These are phyloP conservation scores for Pulicaria dysenterica DNA, from an alignment of 129 eudicot genomes.

Conservation along the genomic window DNA sequence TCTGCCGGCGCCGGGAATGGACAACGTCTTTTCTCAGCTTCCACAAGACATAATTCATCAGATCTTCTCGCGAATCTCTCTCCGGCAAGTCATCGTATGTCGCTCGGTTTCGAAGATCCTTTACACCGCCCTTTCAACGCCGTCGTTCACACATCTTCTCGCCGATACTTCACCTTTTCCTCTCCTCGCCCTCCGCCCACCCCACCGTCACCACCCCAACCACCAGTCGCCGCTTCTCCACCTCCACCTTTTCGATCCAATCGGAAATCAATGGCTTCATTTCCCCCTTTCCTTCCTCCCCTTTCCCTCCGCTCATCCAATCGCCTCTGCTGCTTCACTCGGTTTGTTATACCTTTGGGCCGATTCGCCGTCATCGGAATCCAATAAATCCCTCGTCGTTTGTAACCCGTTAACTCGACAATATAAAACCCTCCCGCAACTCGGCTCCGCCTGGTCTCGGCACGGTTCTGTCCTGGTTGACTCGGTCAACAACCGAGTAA, in stretches of 20 bases:
- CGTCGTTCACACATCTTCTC: conserved; percentile 54
- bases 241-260: conserved; percentile 78
- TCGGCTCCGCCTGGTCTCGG: conserved; percentile 96
- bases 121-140: conserved; percentile 52
- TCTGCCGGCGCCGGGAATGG: conserved; percentile 26
- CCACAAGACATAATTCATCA: conserved; percentile 83
- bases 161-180: conserved; percentile 43
- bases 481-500: conserved; percentile 42
- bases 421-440: conserved; percentile 60
- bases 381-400: conserved; percentile 52
- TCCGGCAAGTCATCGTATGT: conserved; percentile 64
- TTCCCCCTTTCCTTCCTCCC: conserved; percentile 82
- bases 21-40: conserved; percentile 55
- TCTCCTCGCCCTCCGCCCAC: conserved; percentile 67
- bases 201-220: conserved; percentile 66
- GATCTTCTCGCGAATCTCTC: conserved; percentile 69
- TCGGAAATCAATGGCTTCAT: conserved; percentile 49
- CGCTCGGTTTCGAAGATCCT: conserved; percentile 62
- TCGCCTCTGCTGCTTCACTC: conserved; percentile 54
- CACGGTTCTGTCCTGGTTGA: conserved; percentile 89
- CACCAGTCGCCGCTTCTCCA: conserved; percentile 50
- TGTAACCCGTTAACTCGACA: conserved; percentile 66
- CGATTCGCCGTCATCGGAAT: conserved; percentile 31
- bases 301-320: conserved; percentile 66
- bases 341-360: conserved; percentile 92